phyloP scores from a whole-genome alignment of 805 yeast species.

The Priceomyces carsonii region DNA sequence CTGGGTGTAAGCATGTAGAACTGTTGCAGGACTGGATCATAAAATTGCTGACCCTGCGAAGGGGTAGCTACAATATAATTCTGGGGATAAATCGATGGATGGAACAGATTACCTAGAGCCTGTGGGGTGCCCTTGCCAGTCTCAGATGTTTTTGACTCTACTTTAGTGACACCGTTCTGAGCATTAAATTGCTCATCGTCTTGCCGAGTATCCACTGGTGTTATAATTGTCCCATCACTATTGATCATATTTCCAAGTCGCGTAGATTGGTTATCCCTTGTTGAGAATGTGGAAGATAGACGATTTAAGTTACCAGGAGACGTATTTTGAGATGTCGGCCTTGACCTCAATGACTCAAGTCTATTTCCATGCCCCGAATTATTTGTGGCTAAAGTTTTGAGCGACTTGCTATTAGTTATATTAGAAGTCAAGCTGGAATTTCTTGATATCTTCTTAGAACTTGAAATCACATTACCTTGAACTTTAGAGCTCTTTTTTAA shows the following conservation, averaged over 20 bases:
- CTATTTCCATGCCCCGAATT: constrained; percentile 2
- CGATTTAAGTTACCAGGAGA: constrained; percentile 18
- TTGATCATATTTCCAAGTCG: constrained; percentile 41
- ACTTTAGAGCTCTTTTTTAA: constrained; percentile 24
- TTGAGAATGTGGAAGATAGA: constrained; percentile 40
- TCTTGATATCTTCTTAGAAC: constrained; percentile 14
- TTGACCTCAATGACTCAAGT: constrained; percentile 11
- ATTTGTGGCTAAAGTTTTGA: constrained; percentile 14
- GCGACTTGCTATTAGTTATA: constrained; percentile 14
- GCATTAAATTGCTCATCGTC: constrained; percentile 8
- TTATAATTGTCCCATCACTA: constrained; percentile 46
- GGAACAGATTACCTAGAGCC: constrained; percentile 7
- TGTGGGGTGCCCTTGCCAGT: neutral
- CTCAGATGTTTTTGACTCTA: constrained; percentile 8
- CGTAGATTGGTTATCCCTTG: constrained; percentile 35
- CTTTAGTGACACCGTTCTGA: neutral
- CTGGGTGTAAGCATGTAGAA: constrained; percentile 40
- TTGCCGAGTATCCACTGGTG: constrained; percentile 34
- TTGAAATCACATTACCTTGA: neutral
- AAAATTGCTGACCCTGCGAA: constrained; percentile 39
- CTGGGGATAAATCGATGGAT: constrained; percentile 6
- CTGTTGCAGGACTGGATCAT: constrained; percentile 47
- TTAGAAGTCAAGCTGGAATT: constrained; percentile 18
- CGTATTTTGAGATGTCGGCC: constrained; percentile 24
- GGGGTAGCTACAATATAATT: constrained; percentile 10